These are phyloP conservation scores for Leccinum solheimii DNA, from an alignment of 1,284 basidiomycete species.

Conservation along the genomic window DNA sequence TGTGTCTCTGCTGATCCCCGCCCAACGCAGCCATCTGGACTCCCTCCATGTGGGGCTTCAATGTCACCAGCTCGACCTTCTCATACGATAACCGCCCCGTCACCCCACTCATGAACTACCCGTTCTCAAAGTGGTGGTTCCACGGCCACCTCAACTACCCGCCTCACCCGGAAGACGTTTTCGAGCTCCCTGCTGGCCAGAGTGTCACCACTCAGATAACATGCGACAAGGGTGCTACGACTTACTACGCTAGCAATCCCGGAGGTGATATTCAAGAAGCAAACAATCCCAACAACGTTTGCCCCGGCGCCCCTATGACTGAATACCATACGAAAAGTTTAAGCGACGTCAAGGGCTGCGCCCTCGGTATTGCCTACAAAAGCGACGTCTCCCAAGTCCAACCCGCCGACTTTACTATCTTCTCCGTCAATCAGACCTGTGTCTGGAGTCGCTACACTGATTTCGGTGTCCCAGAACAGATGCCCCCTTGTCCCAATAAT, in stretches of 20 bases:
- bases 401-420: constrained; percentile 70
- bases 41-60: constrained; percentile 32
- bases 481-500: constrained; percentile 67
- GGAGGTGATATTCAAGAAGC: constrained; percentile 51
- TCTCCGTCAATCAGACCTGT: constrained; percentile 71
- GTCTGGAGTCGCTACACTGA: constrained; percentile 67
- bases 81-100: constrained; percentile 38
- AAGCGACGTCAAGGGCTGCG: constrained; percentile 62
- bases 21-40: constrained; percentile 19
- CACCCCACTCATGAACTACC: constrained; percentile 32
- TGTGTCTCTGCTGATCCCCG: background rate
- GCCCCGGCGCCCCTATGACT: constrained; percentile 44
- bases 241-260: constrained; percentile 47
- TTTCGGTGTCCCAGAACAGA: constrained; percentile 60
- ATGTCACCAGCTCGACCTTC: constrained; percentile 25
- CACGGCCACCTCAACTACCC: constrained; percentile 37
- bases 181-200: constrained; percentile 37
- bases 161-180: constrained; percentile 37
- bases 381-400: constrained; percentile 51
- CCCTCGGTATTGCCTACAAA: constrained; percentile 71
- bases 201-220: constrained; percentile 26
- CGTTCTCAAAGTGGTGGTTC: constrained; percentile 48
- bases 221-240: constrained; percentile 44
- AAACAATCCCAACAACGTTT: constrained; percentile 40
- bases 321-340: constrained; percentile 56